Evolutionary conservation across 1,284 basidiomycete genomes (phyloP), one percentile per base, ranked within the genome.

Genomic region (Austroboletus novae-zelandiae): DNA sequence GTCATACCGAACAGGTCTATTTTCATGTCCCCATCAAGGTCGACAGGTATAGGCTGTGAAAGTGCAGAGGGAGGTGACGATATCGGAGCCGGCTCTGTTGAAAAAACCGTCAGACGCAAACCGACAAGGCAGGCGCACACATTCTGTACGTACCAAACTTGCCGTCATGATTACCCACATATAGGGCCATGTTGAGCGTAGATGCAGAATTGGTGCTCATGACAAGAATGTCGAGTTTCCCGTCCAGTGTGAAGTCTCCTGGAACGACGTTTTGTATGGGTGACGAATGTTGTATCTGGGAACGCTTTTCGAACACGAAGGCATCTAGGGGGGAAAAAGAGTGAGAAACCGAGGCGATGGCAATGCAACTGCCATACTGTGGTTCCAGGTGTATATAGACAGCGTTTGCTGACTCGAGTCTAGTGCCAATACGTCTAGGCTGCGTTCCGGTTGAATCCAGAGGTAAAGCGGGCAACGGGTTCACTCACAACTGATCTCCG

Each of bases 241-340:
- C 96, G 55, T 95, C 89, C 64, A 94, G 90, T 29, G 94, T 91
- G 65, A 90, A 95, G 70, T 99, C 96, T 18, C 90, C 91, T 0
- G 95, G 94, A 1, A 98, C 80, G 39, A 95, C 84, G 64, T 97
- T 98, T 55, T 77, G 71, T 23, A 90, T 74, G 41, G 71, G 74
- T 29, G 66, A 61, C 5, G 80, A 64, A 67, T 88, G 86, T 47
- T 68, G 74, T 57, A 89, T 76, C 5, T 76, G 75, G 27, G 72
- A 71, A n/a, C 76, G 74, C 58, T 80, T 73, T 34, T 72, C 60
- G 65, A 86, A 94, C 0, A 60, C 55, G 61, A 89, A 93, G n/a
- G 70, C 67, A 34, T 81, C 84, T 89, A 53, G 14, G 30, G 15
- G 40, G 43, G 14, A 18, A 7, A 18, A 40, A 56, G 25, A 50